phyloP scores from a whole-genome alignment of 163 green algal species.

The Scenedesmus sp. region DNA sequence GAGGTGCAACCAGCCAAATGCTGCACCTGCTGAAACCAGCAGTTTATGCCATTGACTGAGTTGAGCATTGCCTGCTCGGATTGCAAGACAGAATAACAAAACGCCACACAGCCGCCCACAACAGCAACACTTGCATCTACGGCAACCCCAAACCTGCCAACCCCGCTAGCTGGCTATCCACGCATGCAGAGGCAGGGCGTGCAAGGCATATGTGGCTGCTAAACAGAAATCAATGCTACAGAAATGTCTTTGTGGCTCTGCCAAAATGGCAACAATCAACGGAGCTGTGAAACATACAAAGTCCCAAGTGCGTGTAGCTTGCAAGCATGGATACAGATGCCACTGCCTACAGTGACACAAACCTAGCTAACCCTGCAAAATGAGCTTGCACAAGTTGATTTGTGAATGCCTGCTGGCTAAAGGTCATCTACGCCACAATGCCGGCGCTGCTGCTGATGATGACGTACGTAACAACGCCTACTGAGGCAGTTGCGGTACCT shows the following conservation, averaged over 20 bases:
- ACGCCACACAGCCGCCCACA: not conserved
- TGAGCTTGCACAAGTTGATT: not conserved
- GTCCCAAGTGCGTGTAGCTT: not conserved
- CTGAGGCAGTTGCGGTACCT: not conserved
- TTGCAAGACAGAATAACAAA: not conserved
- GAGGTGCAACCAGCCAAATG: not conserved
- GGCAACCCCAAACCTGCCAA: not conserved
- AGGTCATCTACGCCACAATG: not conserved
- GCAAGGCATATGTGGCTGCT: not conserved
- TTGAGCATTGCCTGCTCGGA: not conserved
- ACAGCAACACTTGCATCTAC: no score
- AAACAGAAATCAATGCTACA: not conserved
- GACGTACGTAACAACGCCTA: not conserved
- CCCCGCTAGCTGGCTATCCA: constrained; percentile 13
- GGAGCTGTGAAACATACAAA: not conserved
- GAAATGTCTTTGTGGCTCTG: not conserved
- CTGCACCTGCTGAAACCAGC: not conserved
- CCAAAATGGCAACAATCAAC: not conserved
- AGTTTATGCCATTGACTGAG: not conserved
- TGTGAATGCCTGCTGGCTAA: not conserved
- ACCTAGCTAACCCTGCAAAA: not conserved
- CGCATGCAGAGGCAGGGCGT: constrained; percentile 6
- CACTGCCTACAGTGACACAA: not conserved
- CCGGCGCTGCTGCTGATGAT: not conserved
- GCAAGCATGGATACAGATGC: not conserved